Percentiles rank a stretch among this genome's conserved stretches.
phyloP scores from a whole-genome alignment of 768 basidiomycete genomes.

The Lactifluus piperatus region DNA sequence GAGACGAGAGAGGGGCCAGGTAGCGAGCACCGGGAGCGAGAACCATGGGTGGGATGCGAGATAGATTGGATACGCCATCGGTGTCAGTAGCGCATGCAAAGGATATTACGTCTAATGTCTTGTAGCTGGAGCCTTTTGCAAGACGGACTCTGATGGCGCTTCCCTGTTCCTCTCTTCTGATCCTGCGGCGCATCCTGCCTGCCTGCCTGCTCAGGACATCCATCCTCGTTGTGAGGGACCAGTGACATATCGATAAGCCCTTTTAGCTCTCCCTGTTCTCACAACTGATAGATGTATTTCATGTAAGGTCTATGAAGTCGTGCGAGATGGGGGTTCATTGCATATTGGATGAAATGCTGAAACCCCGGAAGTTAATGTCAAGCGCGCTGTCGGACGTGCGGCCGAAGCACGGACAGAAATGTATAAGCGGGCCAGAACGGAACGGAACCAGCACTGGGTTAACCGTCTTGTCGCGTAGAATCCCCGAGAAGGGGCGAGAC shows the following conservation, averaged over 20 bases:
- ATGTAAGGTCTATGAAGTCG: background rate
- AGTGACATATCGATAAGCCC: background rate
- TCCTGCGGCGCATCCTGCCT: background rate
- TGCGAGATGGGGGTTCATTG: background rate
- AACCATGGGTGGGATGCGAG: background rate
- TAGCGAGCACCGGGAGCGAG: background rate
- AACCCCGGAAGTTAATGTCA: background rate
- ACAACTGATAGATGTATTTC: background rate
- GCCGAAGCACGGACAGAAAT: background rate
- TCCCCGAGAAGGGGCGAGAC: background rate
- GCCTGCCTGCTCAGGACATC: background rate
- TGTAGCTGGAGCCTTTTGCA: background rate
- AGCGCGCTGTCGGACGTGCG: constrained; percentile 2
- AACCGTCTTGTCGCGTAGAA: background rate
- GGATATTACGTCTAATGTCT: background rate
- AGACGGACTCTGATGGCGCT: background rate
- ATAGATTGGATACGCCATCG: background rate
- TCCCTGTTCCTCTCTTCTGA: background rate
- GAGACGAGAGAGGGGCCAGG: background rate
- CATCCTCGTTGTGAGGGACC: background rate
- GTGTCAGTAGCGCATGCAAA: background rate
- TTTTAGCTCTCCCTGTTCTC: background rate
- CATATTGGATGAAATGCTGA: background rate
- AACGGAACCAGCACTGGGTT: background rate
- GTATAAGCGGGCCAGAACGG: background rate